phyloP scores from a whole-genome alignment of 169 alveolate species.

The Cytauxzoon felis region DNA sequence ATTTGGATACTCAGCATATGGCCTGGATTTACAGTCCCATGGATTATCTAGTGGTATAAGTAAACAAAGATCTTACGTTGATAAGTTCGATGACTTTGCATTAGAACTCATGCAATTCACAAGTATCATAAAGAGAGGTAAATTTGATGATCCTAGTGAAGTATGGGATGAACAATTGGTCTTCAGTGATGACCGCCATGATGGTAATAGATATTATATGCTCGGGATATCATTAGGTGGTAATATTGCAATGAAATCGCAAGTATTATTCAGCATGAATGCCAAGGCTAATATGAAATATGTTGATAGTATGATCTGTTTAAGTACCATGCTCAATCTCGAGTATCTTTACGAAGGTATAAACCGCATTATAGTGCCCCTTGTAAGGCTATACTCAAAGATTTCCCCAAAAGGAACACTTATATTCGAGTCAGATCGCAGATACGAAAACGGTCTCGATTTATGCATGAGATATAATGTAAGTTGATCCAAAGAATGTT shows the following conservation, averaged over 20 bases:
- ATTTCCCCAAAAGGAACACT: slow-evolving; percentile 37
- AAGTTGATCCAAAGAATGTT: no score
- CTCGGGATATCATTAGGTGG: slow-evolving; percentile 74
- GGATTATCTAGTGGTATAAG: slow-evolving; percentile 66
- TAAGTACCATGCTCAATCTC: slow-evolving; percentile 67
- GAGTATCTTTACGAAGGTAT: slow-evolving; percentile 19
- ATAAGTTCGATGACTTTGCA: slow-evolving; percentile 54
- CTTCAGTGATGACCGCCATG: slow-evolving; percentile 10
- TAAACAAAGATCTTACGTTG: slow-evolving; percentile 35
- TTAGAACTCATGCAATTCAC: slow-evolving; percentile 67
- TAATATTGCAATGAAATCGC: slow-evolving; percentile 52
- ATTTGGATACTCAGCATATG: slow-evolving; percentile 61
- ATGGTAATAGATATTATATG: slow-evolving; percentile 42
- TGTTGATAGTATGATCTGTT: slow-evolving; percentile 60
- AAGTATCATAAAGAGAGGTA: slow-evolving; percentile 45
- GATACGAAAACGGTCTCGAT: background rate
- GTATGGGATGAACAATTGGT: background rate
- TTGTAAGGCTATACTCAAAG: slow-evolving; percentile 15
- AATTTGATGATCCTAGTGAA: slow-evolving; percentile 32
- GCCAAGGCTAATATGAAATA: slow-evolving; percentile 26
- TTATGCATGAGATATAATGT: slow-evolving; percentile 11
- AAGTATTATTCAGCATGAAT: slow-evolving; percentile 40
- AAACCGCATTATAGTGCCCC: no score
- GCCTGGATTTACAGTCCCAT: slow-evolving; percentile 67
- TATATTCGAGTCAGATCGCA: background rate